A percentile compares a stretch with the other conserved stretches of the same genome.
Evolutionary conservation across 371 early-diverging fungal species (phyloP).

Genomic region (Furculomyces boomerangus): DNA sequence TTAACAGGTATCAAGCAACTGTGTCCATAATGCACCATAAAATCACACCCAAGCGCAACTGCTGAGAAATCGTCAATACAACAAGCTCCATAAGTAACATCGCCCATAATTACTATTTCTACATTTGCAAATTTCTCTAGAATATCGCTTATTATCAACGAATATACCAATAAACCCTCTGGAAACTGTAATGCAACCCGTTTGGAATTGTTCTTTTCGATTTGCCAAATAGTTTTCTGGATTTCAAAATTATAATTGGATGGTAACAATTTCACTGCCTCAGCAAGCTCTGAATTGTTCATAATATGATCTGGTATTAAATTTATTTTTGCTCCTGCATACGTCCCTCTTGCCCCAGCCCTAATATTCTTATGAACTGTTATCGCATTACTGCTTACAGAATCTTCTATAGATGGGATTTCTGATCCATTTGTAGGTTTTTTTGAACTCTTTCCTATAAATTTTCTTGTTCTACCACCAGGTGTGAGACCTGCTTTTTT

Average conservation of each 20-base stretch:
- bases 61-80: conserved; percentile 98
- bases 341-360: not conserved
- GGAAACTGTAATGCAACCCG: conserved; percentile 97
- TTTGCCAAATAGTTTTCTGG: conserved; percentile 90
- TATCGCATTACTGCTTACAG: too few species aligned
- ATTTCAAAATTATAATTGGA: conserved; percentile 99
- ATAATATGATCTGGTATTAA: not conserved
- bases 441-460: too few species aligned
- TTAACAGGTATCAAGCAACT: conserved; percentile 96
- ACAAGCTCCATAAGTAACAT: conserved; percentile 99
- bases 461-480: too few species aligned
- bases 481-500: too few species aligned
- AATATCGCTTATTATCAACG: conserved; percentile 82
- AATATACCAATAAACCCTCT: conserved; percentile 96
- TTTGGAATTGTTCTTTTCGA: conserved; percentile 55
- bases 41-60: conserved; percentile 84
- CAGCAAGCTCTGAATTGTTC: not conserved
- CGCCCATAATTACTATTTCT: conserved; percentile 93
- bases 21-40: conserved; percentile 98
- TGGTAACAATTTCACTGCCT: conserved; percentile 41
- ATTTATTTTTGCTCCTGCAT: not conserved
- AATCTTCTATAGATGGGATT: too few species aligned
- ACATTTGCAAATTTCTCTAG: conserved; percentile 60
- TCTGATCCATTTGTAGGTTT: too few species aligned
- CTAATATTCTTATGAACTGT: too few species aligned